Conservation (phyloP, 805 yeast genomes). For the Teunomyces lycoperdinae region DNA sequence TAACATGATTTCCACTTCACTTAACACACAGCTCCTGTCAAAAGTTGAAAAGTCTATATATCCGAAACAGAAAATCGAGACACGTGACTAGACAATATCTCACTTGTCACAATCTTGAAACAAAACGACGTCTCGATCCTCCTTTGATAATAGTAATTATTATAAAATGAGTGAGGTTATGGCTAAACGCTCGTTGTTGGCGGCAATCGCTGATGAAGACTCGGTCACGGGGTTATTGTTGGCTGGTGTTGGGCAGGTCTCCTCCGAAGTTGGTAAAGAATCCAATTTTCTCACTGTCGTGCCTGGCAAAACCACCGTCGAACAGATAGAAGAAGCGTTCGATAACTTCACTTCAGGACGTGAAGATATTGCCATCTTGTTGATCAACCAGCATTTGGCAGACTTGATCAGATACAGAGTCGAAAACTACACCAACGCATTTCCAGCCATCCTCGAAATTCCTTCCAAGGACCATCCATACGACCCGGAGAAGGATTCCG, state of each 20-base stretch:
- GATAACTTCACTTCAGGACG: conserved; percentile 67
- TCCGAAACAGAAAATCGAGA: background rate
- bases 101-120: background rate
- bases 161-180: conserved; percentile 32
- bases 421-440: conserved; percentile 83
- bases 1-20: background rate
- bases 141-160: background rate
- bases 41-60: background rate
- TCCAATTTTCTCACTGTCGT: conserved; percentile 80
- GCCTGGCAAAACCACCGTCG: conserved; percentile 74
- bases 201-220: conserved; percentile 97
- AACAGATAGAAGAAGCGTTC: conserved; percentile 72
- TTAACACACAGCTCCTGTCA: too few relatives aligned
- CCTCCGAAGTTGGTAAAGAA: conserved; percentile 54
- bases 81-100: background rate
- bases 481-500: conserved; percentile 97
- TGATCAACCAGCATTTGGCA: conserved; percentile 93
- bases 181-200: conserved; percentile 76
- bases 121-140: background rate
- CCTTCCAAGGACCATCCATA: conserved; percentile 99
- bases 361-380: conserved; percentile 87
- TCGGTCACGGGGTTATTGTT: conserved; percentile 92
- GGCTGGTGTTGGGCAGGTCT: conserved; percentile 92
- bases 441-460: conserved; percentile 94
- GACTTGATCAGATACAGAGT: conserved; percentile 81